A percentile compares a stretch with the other conserved stretches of the same genome.
Evolutionary conservation across 176 grass and related monocot species (phyloP).

Genomic region (Calamus simplicifolius): DNA sequence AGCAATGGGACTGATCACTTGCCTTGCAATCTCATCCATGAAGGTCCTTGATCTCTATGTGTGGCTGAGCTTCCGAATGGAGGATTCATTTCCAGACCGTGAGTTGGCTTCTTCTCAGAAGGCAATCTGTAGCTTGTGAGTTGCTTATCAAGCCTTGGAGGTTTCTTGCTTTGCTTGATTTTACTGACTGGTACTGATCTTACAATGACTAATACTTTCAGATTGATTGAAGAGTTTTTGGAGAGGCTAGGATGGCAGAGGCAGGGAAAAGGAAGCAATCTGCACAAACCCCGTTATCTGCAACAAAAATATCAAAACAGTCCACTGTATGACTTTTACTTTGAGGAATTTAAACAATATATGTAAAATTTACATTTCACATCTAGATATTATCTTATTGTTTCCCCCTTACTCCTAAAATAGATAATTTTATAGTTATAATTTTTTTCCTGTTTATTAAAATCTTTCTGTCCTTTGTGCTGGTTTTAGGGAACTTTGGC

Average conservation of each 20-base stretch:
- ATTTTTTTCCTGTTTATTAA: too few species aligned
- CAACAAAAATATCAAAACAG: background rate
- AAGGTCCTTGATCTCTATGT: conserved; percentile 98
- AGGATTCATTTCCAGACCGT: conserved; percentile 88
- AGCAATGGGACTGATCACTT: background rate
- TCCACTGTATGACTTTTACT: background rate
- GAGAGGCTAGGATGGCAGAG: conserved; percentile 10
- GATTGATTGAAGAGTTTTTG: conserved; percentile 22
- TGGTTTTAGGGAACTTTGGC: too few species aligned
- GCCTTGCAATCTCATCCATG: conserved; percentile 2
- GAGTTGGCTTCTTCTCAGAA: conserved; percentile 82
- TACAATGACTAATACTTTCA: background rate
- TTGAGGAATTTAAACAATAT: background rate
- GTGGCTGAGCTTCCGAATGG: conserved; percentile 87
- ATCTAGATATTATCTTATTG: too few species aligned
- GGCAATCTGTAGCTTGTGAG: conserved; percentile 91
- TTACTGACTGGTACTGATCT: background rate
- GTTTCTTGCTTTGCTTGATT: conserved; percentile 1
- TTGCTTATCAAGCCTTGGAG: conserved; percentile 1
- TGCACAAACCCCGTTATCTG: background rate
- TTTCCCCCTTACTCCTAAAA: too few species aligned
- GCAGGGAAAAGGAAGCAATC: background rate
- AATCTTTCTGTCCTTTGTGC: too few species aligned
- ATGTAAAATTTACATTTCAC: too few species aligned
- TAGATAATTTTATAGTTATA: too few species aligned